These are phyloP conservation scores for Barbarea vulgaris DNA, from an alignment of 345 rosid species.

Conservation along the genomic window DNA sequence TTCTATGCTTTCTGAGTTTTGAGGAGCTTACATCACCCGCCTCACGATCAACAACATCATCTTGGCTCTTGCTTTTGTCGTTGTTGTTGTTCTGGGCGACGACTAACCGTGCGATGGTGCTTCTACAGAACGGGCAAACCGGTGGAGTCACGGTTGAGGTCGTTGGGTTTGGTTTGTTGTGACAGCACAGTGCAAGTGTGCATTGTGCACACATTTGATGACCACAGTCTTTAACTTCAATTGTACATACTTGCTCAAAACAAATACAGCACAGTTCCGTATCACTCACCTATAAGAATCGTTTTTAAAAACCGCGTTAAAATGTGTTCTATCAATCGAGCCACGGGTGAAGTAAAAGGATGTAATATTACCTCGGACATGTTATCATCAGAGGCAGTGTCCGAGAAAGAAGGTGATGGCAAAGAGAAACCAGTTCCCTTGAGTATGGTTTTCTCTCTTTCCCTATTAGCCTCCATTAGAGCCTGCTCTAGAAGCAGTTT, in stretches of 20 bases:
- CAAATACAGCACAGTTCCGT: conserved; percentile 90
- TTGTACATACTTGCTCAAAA: conserved; percentile 93
- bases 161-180: conserved; percentile 96
- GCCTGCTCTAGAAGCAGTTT: conserved; percentile 80
- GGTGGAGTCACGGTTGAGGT: conserved; percentile 66
- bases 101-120: conserved; percentile 64
- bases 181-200: conserved; percentile 94
- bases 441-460: conserved; percentile 79
- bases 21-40: conserved; percentile 58
- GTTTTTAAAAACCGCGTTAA: conserved; percentile 14
- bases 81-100: conserved; percentile 60
- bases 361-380: conserved; percentile 71
- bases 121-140: conserved; percentile 95
- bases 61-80: conserved; percentile 45
- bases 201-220: conserved; percentile 99
- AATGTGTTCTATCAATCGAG: neutral
- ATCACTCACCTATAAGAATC: conserved; percentile 68
- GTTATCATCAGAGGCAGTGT: conserved; percentile 64
- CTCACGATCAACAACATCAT: conserved; percentile 55
- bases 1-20: conserved; percentile 64
- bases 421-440: conserved; percentile 64
- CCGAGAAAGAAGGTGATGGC: conserved; percentile 72
- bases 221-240: conserved; percentile 88
- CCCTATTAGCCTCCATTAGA: conserved; percentile 82
- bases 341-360: neutral